Evolutionary conservation across 805 yeast genomes (phyloP).

Genomic region (Barnettozyma salicaria): DNA sequence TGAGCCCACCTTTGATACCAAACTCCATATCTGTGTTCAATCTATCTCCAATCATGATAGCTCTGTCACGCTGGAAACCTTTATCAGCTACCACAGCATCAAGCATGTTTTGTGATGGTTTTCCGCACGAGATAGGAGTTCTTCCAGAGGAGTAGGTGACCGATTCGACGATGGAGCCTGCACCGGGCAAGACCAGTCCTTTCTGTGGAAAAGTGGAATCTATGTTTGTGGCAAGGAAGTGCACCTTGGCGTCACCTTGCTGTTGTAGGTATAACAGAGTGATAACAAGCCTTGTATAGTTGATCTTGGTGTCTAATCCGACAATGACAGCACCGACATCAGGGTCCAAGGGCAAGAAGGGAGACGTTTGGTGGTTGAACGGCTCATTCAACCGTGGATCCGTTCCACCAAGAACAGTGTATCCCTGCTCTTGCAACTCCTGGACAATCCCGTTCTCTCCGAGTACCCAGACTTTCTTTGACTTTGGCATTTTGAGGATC

Average conservation of each 20-base stretch:
- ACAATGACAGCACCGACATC: slow-evolving; percentile 83
- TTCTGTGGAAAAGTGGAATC: slow-evolving; percentile 92
- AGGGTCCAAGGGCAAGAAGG: slow-evolving; percentile 56
- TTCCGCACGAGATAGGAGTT: slow-evolving; percentile 85
- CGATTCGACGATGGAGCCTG: slow-evolving; percentile 83
- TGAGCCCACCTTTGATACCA: slow-evolving; percentile 82
- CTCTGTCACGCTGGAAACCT: slow-evolving; percentile 47
- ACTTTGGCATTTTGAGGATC: slow-evolving; percentile 66
- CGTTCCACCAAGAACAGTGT: slow-evolving; percentile 74
- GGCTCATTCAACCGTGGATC: slow-evolving; percentile 53
- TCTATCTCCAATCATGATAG: slow-evolving; percentile 94
- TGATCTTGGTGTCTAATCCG: slow-evolving; percentile 72
- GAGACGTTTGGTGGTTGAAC: slow-evolving; percentile 51
- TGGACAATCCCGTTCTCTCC: slow-evolving; percentile 85
- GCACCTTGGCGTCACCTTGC: slow-evolving; percentile 40
- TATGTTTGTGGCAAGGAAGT: slow-evolving; percentile 87
- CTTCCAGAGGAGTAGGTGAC: slow-evolving; percentile 74
- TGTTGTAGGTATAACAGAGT: slow-evolving; percentile 78
- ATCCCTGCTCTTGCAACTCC: slow-evolving; percentile 73
- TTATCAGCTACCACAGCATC: slow-evolving; percentile 69
- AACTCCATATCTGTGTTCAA: slow-evolving; percentile 92
- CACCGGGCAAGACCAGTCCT: slow-evolving; percentile 86
- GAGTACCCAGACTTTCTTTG: slow-evolving; percentile 78
- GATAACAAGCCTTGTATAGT: slow-evolving; percentile 74
- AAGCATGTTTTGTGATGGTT: slow-evolving; percentile 87